A percentile compares a stretch with the other conserved stretches of the same genome.
Conservation (phyloP, 108 stramenopile species). For the Cyclostephanos tholiformis region DNA sequence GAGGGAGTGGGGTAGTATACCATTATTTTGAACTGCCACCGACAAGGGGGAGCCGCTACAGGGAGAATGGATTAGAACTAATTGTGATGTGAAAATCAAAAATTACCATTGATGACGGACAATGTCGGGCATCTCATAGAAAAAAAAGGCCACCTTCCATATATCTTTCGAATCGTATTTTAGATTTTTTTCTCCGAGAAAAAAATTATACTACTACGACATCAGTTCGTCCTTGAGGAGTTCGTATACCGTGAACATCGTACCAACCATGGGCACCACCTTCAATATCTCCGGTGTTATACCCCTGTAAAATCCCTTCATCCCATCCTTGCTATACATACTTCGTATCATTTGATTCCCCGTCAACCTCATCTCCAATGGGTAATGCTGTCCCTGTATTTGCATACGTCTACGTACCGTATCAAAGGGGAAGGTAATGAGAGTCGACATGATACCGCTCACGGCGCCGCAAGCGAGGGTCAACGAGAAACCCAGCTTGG, state of each 20-base stretch:
- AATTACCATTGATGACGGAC: too few relatives aligned
- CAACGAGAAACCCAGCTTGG: conserved; percentile 66
- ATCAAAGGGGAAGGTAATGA: conserved; percentile 91
- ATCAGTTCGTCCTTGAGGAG: conserved; percentile 68
- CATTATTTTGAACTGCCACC: too few relatives aligned
- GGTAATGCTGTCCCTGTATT: conserved; percentile 83
- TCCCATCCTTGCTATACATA: conserved; percentile 71
- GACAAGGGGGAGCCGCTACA: too few relatives aligned
- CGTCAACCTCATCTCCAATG: conserved; percentile 59
- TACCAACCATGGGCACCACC: conserved; percentile 94
- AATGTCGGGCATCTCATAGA: too few relatives aligned
- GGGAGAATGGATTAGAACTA: too few relatives aligned
- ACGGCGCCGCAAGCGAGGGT: conserved; percentile 84
- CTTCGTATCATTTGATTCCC: conserved; percentile 60
- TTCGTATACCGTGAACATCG: conserved; percentile 93
- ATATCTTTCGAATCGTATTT: too few relatives aligned
- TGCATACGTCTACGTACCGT: conserved; percentile 91
- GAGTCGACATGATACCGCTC: conserved; percentile 76
- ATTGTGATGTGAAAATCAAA: too few relatives aligned
- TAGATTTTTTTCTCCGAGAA: too few relatives aligned
- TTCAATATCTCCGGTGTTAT: conserved; percentile 91
- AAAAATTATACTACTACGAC: background rate
- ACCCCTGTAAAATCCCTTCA: conserved; percentile 88
- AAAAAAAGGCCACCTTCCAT: too few relatives aligned
- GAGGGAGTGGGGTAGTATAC: too few relatives aligned